A percentile compares a stretch with the other conserved stretches of the same genome.
Evolutionary conservation across 192 early-diverging fungal species (phyloP).

Genomic region (Coemansia sp.): DNA sequence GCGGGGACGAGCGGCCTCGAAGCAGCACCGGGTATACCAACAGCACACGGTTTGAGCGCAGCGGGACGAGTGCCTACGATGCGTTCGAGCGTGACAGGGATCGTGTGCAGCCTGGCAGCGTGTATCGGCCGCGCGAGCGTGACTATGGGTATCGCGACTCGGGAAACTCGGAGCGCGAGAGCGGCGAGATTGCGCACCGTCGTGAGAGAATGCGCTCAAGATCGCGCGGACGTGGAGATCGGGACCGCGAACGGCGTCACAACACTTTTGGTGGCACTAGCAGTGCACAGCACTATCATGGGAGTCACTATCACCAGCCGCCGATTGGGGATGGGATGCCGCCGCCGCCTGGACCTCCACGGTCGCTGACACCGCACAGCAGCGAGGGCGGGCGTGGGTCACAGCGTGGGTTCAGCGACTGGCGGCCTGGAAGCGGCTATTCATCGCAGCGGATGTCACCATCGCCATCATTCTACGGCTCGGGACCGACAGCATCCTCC

Average conservation of each 20-base stretch:
- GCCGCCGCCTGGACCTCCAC: conserved; percentile 8
- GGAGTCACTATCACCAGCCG: conserved; percentile 6
- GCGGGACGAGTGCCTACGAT: background rate
- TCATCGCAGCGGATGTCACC: conserved; percentile 23
- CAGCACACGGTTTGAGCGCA: background rate
- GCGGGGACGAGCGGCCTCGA: background rate
- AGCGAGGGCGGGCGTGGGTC: conserved; percentile 8
- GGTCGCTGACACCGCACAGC: conserved; percentile 19
- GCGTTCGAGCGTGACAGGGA: conserved; percentile 13
- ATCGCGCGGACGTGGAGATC: conserved; percentile 35
- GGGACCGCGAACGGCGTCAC: conserved; percentile 27
- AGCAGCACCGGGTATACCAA: conserved; percentile 4
- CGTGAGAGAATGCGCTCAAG: conserved; percentile 26
- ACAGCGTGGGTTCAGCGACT: conserved; percentile 18
- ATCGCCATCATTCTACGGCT: conserved; percentile 4
- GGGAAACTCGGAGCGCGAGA: conserved; percentile 30
- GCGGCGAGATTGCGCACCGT: conserved; percentile 26
- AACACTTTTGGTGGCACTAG: conserved; percentile 14
- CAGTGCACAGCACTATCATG: conserved; percentile 10
- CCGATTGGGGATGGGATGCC: background rate
- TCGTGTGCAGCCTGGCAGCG: background rate
- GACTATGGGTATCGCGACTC: background rate
- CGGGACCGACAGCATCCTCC: conserved; percentile 11
- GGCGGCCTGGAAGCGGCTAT: conserved; percentile 26
- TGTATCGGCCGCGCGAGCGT: conserved; percentile 21